Evolutionary conservation across 2,329 filamentous ascomycete species (phyloP).

Genomic region (Penicillium sclerotigenum): DNA sequence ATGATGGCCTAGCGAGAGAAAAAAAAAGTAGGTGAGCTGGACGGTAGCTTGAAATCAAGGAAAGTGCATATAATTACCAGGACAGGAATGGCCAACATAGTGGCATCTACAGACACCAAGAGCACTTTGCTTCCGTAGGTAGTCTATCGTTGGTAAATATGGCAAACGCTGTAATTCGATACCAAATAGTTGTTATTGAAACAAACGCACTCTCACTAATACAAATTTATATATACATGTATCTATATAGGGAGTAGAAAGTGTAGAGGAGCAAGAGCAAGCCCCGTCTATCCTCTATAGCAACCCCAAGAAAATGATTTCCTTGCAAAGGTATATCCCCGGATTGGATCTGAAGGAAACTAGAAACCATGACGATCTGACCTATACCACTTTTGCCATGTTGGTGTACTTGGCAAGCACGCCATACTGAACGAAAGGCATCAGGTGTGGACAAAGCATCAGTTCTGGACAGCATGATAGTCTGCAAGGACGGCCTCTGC

Average conservation of each 20-base stretch:
- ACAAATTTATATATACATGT: neutral
- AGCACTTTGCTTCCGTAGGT: no score
- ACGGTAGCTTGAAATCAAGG: neutral
- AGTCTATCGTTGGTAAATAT: no score
- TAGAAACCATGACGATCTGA: neutral
- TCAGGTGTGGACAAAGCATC: neutral
- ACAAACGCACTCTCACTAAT: neutral
- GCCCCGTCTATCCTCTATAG: neutral
- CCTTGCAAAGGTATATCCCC: neutral
- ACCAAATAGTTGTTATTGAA: neutral
- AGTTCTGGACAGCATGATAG: neutral
- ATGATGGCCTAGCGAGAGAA: neutral
- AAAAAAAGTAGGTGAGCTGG: neutral
- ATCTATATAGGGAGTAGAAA: neutral
- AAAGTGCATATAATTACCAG: neutral
- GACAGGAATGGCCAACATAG: neutral
- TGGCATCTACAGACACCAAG: neutral
- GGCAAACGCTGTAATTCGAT: neutral
- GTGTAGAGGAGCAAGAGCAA: neutral
- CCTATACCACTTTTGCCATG: neutral
- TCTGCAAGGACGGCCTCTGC: constrained; percentile 16
- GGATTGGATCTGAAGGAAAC: neutral
- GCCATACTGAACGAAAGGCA: neutral
- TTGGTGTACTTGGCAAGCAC: neutral
- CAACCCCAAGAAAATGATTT: neutral